Evolutionary conservation across 805 yeast genomes (phyloP), one percentile per base, ranked within the genome.

Genomic region (Ogataea wickerhamii): DNA sequence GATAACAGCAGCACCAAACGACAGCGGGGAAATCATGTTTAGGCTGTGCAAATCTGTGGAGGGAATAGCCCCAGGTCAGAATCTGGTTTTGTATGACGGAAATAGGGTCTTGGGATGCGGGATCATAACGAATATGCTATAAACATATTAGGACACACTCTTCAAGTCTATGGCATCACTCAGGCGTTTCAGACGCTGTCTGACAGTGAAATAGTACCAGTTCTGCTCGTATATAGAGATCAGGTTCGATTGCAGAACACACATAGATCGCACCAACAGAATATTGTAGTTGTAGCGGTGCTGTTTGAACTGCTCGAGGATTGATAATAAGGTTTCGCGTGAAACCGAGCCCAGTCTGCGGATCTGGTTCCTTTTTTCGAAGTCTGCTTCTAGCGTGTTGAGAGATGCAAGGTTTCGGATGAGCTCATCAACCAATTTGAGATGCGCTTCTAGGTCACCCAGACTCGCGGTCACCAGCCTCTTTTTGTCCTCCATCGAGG

Each of bases 11-110:
- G 11, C 22, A 18, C n/a, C 32, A 4, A 25, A 30, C 3, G 38
- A 38, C 11, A 48, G 51, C 3, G 47, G 39, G 2, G 38, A 32
- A 1, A 17, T 70, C 2, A 39, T 43, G 2, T 56, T 86, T 6
- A 47, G 49, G 17, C 64, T 89, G 21, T 41, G 45, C 0, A 61
- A 67, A 1, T 58, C 65, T 21, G 74, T 75, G 23, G 63, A 87
- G 34, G 96, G 95, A 0, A 76, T 93, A 54, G 89, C 96, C 0
- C 86, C 89, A 0, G 98, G 98, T 0, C 98, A 91, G 58, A 80
- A 76, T 48, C 62, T 87, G 13, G 95, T 85, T 0, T 55, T 91
- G 5, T 93, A 89, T 58, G 62, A 73, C 28, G 75, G 72, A 2
- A 80, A 79, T 32, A 62, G 76, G 37, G 80, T 91, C 0, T 52